Conservation (phyloP, 805 yeast species). For the Grigorovia jiainica region DNA sequence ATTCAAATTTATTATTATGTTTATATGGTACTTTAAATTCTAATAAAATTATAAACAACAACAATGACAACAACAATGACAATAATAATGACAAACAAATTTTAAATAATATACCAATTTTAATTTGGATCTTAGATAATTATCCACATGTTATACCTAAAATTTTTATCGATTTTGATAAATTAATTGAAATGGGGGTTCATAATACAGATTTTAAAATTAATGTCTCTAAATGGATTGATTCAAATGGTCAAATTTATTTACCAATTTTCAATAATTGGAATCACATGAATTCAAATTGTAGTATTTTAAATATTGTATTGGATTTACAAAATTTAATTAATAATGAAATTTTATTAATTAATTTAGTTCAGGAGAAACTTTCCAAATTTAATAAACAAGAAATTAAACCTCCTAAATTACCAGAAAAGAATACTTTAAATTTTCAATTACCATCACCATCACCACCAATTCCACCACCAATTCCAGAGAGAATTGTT, state of each 20-base stretch:
- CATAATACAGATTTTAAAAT: conserved; percentile 29
- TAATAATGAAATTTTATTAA: background rate
- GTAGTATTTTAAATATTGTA: conserved; percentile 4
- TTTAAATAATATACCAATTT: conserved; percentile 42
- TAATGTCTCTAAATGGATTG: conserved; percentile 57
- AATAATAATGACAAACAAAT: too few relatives aligned
- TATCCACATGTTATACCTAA: conserved; percentile 66
- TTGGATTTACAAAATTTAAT: background rate
- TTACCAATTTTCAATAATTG: conserved; percentile 61
- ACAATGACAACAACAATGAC: too few relatives aligned
- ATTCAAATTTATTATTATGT: conserved; percentile 48
- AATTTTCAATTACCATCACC: background rate
- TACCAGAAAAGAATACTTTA: conserved; percentile 7
- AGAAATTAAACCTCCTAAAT: conserved; percentile 1
- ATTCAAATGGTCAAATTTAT: conserved; percentile 60
- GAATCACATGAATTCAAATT: conserved; percentile 25
- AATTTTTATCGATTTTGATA: conserved; percentile 43
- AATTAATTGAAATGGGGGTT: conserved; percentile 34
- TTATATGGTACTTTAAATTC: conserved; percentile 44
- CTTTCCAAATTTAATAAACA: background rate
- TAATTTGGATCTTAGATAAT: conserved; percentile 65
- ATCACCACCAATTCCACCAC: conserved; percentile 1
- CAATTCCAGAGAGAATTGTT: background rate
- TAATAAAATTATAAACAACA: too few relatives aligned
- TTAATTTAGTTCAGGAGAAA: background rate